Conservation (phyloP, 208 protist species). For the Angomonas ambiguus region DNA sequence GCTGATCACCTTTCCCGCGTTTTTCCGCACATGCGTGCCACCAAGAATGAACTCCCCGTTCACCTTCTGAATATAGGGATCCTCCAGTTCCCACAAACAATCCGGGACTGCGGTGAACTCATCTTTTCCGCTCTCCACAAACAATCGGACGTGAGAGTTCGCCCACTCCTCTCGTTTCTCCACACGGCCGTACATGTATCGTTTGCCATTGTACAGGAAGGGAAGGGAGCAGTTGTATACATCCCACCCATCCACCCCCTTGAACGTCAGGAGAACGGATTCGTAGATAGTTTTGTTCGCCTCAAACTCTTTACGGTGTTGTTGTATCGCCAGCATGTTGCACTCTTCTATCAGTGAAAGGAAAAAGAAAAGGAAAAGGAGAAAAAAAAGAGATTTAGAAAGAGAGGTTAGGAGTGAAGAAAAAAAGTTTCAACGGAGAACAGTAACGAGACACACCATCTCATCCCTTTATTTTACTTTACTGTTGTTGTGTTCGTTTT, state of each 20-base stretch:
- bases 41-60: slow-evolving; percentile 27
- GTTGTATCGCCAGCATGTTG: neutral
- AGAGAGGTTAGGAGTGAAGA: neutral
- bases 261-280: slow-evolving; percentile 27
- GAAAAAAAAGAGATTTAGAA: neutral
- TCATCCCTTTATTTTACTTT: neutral
- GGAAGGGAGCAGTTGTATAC: slow-evolving; percentile 45
- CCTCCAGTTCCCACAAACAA: slow-evolving; percentile 27
- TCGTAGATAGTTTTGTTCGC: slow-evolving; percentile 25
- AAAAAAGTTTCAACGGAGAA: slow-evolving; percentile 3
- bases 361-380: neutral
- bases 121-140: slow-evolving; percentile 37
- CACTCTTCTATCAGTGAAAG: neutral
- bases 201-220: slow-evolving; percentile 29
- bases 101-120: slow-evolving; percentile 26
- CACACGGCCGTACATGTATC: slow-evolving; percentile 33
- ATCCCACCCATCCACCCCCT: slow-evolving; percentile 32
- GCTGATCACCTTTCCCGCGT: slow-evolving; percentile 15
- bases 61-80: slow-evolving; percentile 28
- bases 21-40: slow-evolving; percentile 30
- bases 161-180: slow-evolving; percentile 29
- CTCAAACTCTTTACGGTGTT: slow-evolving; percentile 14
- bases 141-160: slow-evolving; percentile 33
- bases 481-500: neutral
- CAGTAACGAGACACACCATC: neutral